These are phyloP conservation scores for Skeletonema potamos DNA, from an alignment of 108 stramenopile genomes.

Conservation along the genomic window DNA sequence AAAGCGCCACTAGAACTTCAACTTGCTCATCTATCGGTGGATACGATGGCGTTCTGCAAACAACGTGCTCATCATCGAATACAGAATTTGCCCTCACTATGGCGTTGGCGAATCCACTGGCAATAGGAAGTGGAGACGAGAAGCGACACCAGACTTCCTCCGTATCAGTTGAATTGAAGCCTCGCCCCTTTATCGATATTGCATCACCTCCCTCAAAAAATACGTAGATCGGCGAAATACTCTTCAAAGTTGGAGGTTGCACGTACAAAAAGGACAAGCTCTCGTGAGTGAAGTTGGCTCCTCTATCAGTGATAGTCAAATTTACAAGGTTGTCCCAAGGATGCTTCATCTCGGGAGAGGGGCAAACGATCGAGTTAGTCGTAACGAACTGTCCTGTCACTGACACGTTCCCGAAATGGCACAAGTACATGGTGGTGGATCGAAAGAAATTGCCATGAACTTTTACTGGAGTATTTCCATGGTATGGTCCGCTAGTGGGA, in stretches of 20 bases:
- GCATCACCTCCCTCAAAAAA: slow-evolving; percentile 18
- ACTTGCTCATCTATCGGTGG: slow-evolving; percentile 1
- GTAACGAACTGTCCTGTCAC: slow-evolving; percentile 12
- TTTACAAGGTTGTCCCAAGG: background rate
- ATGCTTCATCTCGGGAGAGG: slow-evolving; percentile 4
- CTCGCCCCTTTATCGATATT: slow-evolving; percentile 19
- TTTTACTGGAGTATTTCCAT: slow-evolving; percentile 29
- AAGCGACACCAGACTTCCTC: slow-evolving; percentile 36
- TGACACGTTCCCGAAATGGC: slow-evolving; percentile 19
- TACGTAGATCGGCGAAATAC: slow-evolving; percentile 14
- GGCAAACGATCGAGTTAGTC: slow-evolving; percentile 20
- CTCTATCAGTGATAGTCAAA: slow-evolving; percentile 7
- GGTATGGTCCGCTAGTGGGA: slow-evolving; percentile 29
- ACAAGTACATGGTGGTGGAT: slow-evolving; percentile 22
- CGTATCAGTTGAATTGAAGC: slow-evolving; percentile 15
- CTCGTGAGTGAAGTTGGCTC: slow-evolving; percentile 16
- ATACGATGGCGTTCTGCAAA: slow-evolving; percentile 17
- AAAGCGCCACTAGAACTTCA: slow-evolving; percentile 38
- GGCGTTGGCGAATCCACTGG: background rate
- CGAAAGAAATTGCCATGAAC: slow-evolving; percentile 34
- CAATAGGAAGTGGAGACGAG: background rate
- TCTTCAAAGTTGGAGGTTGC: slow-evolving; percentile 7
- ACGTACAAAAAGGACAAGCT: slow-evolving; percentile 14
- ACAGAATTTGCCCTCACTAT: slow-evolving; percentile 6
- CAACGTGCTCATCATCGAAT: slow-evolving; percentile 2